A percentile compares a stretch with the other conserved stretches of the same genome.
These are phyloP conservation scores for Pyracantha coccinea DNA, from an alignment of 331 rosid genomes.

Conservation along the genomic window DNA sequence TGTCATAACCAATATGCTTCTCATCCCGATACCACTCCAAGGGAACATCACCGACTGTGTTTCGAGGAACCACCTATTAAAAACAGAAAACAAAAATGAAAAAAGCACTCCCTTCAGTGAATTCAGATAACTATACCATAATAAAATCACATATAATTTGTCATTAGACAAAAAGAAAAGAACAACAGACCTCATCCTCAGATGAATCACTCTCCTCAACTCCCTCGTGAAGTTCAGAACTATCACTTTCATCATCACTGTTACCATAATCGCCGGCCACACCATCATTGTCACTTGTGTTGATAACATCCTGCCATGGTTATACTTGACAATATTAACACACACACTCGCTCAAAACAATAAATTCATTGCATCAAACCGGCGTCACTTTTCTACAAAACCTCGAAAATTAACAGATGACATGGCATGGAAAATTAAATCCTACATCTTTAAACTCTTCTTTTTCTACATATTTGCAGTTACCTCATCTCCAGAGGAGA, in stretches of 20 bases:
- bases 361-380: background rate
- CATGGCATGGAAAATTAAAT: background rate
- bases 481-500: constrained; percentile 31
- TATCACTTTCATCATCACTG: constrained; percentile 27
- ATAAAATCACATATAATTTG: background rate
- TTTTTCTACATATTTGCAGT: background rate
- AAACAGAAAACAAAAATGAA: background rate
- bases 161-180: background rate
- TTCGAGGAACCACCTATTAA: constrained; percentile 67
- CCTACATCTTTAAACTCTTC: background rate
- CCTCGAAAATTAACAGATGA: background rate
- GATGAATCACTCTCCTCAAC: constrained; percentile 93
- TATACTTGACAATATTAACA: constrained; percentile 15
- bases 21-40: constrained; percentile 84
- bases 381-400: background rate
- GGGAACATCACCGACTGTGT: constrained; percentile 83
- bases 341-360: background rate
- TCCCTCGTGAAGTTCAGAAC: constrained; percentile 36
- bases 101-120: background rate
- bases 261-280: constrained; percentile 15
- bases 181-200: constrained; percentile 76
- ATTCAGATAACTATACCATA: background rate
- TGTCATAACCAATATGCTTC: constrained; percentile 84
- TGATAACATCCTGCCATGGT: constrained; percentile 34
- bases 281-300: background rate